Evolutionary conservation across 805 yeast species (phyloP).

Genomic region (Yueomyces sinensis): DNA sequence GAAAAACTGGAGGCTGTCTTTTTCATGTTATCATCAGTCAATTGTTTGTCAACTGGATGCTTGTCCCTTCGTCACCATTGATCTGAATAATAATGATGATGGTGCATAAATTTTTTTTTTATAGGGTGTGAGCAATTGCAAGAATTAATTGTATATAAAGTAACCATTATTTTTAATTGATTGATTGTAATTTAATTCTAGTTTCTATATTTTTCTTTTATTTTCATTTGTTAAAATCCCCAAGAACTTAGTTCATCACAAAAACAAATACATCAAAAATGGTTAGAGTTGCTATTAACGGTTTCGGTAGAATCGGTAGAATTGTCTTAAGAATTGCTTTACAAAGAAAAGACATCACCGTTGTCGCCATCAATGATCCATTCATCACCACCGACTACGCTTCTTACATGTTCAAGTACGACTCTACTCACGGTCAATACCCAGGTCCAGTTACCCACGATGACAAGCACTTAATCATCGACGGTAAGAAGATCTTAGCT

Average conservation of each 20-base stretch:
- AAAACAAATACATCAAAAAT: constrained; percentile 9
- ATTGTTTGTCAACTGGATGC: no score
- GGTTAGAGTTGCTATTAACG: constrained; percentile 49
- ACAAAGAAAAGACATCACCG: constrained; percentile 36
- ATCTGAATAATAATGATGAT: no score
- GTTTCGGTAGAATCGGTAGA: constrained; percentile 66
- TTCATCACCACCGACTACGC: constrained; percentile 58
- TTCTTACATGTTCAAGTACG: constrained; percentile 65
- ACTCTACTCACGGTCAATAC: constrained; percentile 57
- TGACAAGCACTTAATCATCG: constrained; percentile 38
- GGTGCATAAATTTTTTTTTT: no score
- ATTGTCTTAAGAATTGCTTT: constrained; percentile 52
- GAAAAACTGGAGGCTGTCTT: no score
- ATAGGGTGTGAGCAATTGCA: no score
- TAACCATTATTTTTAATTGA: no score
- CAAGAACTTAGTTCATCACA: constrained; percentile 6
- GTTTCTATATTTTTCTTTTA: neutral
- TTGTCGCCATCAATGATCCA: constrained; percentile 60
- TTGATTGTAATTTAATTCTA: neutral
- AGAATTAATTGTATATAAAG: no score
- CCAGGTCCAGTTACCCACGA: constrained; percentile 43
- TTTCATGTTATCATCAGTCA: no score
- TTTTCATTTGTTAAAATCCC: neutral
- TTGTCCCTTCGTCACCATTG: no score
- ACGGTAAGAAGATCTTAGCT: constrained; percentile 37